Base-by-base conservation (phyloP, 2,329 filamentous ascomycete genomes). In the Diplodia intermedia region DNA sequence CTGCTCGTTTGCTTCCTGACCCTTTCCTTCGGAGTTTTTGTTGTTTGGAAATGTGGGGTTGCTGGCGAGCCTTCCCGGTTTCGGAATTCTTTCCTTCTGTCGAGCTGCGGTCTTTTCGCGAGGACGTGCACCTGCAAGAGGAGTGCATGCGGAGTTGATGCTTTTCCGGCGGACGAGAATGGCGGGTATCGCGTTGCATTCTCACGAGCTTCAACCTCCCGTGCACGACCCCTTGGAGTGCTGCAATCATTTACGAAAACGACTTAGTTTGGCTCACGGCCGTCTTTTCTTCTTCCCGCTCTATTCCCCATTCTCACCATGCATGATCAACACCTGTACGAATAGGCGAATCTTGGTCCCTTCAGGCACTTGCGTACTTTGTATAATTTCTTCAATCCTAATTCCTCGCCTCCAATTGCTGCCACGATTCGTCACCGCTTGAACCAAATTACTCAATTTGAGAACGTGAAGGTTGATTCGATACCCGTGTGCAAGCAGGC, bases 371-470 rank as follows among this genome's bases (percentile, higher is more conserved):
- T 54, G 55, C 56, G 66, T 68, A 55, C 38, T 26, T 33, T 62
- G 66, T 68, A 65, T 54, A 68, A 57, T 61, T 68, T 54, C 55
- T 62, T 55, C 62, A 68, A 68, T 68, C 33, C 56, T 68, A 62
- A 60, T 68, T 67, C 53, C 54, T 67, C 55, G 54, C 43, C n/a
- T 60, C 65, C 40, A 29, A 49, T 43, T 63, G 60, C 50, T 55
- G 53, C 54, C 33, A 36, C 61, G 50, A 40, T 47, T 47, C n/a
- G n/a, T 47, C 53, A 57, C 33, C 36, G 65, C 54, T 67, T 60
- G 65, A 63, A 38, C 52, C 47, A 47, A 23, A 38, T 29, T 29
- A 52, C 40, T 57, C 55, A 54, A 50, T 60, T 54, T 43, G 33
- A 57, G 65, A 49, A 67, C 43, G 55, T 66, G 65, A 61, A 57